phyloP scores from a whole-genome alignment of 768 basidiomycete genomes.

The Lactarius akahatsu region DNA sequence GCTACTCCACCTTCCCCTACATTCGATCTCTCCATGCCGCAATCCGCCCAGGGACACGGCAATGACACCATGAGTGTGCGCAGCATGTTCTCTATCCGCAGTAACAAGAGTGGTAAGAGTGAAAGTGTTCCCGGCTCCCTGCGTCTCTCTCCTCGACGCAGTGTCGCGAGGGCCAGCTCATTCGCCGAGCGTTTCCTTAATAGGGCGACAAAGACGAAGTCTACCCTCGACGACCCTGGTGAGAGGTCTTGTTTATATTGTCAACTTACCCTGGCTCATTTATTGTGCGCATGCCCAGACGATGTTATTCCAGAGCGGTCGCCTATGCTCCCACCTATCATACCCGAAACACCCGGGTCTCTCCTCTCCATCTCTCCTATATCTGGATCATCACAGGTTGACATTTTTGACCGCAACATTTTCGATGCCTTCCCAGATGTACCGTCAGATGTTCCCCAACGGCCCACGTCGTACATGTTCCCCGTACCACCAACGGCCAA shows the following conservation, averaged over 20 bases:
- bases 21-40: conserved; percentile 30
- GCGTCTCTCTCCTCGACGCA: conserved; percentile 27
- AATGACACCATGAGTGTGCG: conserved; percentile 33
- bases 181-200: conserved; percentile 28
- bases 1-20: conserved; percentile 53
- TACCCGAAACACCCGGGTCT: conserved; percentile 34
- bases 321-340: conserved; percentile 30
- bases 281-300: not conserved
- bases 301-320: conserved; percentile 23
- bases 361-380: conserved; percentile 41
- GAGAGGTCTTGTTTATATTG: not conserved
- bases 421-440: conserved; percentile 76
- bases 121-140: conserved; percentile 19
- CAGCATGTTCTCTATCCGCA: conserved; percentile 27
- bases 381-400: conserved; percentile 39
- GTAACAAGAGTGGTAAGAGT: conserved; percentile 26
- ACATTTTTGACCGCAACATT: conserved; percentile 57
- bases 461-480: conserved; percentile 18
- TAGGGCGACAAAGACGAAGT: conserved; percentile 27
- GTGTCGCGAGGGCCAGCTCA: conserved; percentile 29
- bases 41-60: conserved; percentile 22
- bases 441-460: conserved; percentile 44
- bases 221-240: conserved; percentile 28
- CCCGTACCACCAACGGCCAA: conserved; percentile 19
- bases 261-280: not conserved